These are phyloP conservation scores for button mushroom (Agaricus bisporus) DNA, from an alignment of 768 basidiomycete species.

Conservation along the genomic window DNA sequence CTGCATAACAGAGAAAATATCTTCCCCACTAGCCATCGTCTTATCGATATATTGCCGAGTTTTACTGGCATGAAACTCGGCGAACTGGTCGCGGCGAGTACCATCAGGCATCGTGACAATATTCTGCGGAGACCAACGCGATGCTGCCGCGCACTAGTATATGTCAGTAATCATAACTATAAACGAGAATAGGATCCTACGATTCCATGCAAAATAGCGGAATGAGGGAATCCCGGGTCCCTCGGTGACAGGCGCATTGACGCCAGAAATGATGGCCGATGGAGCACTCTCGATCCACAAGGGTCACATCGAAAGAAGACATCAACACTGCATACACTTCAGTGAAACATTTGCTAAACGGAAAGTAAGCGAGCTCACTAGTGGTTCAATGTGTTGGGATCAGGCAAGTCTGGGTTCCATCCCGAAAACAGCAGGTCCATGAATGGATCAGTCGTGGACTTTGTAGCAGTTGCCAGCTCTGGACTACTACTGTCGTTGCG, in stretches of 20 bases:
- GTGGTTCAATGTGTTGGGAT: conserved; percentile 65
- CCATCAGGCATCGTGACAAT: conserved; percentile 66
- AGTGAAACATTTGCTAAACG: conserved; percentile 3
- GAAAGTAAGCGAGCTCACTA: conserved; percentile 46
- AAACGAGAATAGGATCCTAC: conserved; percentile 32
- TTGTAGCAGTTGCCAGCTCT: conserved; percentile 35
- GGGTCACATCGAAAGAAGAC: conserved; percentile 88
- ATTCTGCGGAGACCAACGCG: conserved; percentile 74
- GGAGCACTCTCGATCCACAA: conserved; percentile 78
- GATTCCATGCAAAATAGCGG: conserved; percentile 87
- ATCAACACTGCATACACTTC: conserved; percentile 52
- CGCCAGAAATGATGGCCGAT: conserved; percentile 72
- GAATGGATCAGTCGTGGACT: conserved; percentile 43
- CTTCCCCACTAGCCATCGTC: conserved; percentile 85
- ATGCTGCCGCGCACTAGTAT: conserved; percentile 73
- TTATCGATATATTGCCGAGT: conserved; percentile 84
- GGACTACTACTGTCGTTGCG: conserved; percentile 47
- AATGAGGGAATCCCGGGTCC: conserved; percentile 82
- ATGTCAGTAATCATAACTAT: conserved; percentile 10
- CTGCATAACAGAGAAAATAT: conserved; percentile 83
- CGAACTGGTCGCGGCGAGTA: conserved; percentile 75
- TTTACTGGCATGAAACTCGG: conserved; percentile 82
- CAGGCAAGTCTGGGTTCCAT: conserved; percentile 83
- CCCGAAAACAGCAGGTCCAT: conserved; percentile 68
- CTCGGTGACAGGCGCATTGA: conserved; percentile 76